Evolutionary conservation across 1,139 yeast species (phyloP), one percentile per base, ranked within the genome.

Genomic region (Candida pseudoviswanathii): DNA sequence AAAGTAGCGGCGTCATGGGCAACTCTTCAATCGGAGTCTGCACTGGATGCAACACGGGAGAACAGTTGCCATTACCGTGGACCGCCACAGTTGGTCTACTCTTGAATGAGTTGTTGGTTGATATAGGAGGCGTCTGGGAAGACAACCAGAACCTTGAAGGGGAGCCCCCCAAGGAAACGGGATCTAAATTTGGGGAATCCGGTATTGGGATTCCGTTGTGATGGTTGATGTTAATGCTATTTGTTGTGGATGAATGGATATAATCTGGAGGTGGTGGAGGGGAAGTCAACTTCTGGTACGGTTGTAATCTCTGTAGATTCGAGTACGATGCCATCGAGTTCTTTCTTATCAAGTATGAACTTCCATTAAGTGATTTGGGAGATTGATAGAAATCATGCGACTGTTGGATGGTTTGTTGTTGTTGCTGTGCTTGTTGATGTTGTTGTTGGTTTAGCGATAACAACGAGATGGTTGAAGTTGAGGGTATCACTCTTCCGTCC

Each of bases 111-210:
- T 56, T 58, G n/a, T 59, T 59, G 27, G 65, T 48, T 2, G 71
- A 63, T 34, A 67, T 54, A 5, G 85, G 84, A 1, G 85, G 85
- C 0, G 84, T 78, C 49, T 77, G 79, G 24, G 78, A 73, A 21
- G 77, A 70, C 40, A 81, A 64, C 76, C 82, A 77, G 54, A 81
- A 79, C 44, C 81, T 63, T 4, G 84, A 79, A 1, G 86, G 86
- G 2, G 84, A 79, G 1, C 81, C 82, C 2, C 80, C 79, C 21
- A 81, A 48, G 2, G 84, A 80, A 0, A 78, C 71, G 1, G 86
- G 85, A 48, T 71, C 77, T 50, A 81, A 64, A 51, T 68, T 71
- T 1, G 85, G 85, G 1, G 83, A 78, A 51, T 78, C 83, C 0
- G 85, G 84, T 30, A 39, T 40, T 50, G 53, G 45, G 3, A 43